Conservation (phyloP, 176 grass and related monocot species). For the Carex kokanica region DNA sequence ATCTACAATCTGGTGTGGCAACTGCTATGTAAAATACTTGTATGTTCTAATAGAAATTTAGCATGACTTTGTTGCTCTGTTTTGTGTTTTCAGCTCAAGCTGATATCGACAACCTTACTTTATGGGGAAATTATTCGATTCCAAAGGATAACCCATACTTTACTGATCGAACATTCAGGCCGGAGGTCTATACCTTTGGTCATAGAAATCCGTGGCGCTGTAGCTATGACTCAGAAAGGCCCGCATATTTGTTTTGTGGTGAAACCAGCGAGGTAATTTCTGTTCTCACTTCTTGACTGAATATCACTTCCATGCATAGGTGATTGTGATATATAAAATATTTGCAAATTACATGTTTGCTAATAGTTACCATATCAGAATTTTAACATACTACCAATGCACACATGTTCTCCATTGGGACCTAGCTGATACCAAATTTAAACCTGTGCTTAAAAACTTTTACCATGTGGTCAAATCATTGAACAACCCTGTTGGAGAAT, state of each 20-base stretch:
- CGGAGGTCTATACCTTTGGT: conserved; percentile 72
- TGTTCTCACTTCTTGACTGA: not conserved
- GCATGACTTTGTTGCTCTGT: not conserved
- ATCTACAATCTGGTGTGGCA: not conserved
- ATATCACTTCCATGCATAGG: not conserved
- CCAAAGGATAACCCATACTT: conserved; percentile 71
- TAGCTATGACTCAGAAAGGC: conserved; percentile 66
- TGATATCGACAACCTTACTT: conserved; percentile 38
- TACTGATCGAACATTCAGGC: conserved; percentile 40
- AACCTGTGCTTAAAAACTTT: not conserved
- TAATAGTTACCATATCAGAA: not conserved
- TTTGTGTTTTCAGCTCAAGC: not conserved
- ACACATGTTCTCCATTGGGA: not conserved
- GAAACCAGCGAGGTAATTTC: conserved; percentile 56
- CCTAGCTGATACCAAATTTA: not conserved
- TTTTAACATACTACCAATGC: not conserved
- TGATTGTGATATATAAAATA: not conserved
- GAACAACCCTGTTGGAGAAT: not conserved
- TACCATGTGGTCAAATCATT: not conserved
- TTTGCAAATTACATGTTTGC: not conserved
- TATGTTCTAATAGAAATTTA: not conserved
- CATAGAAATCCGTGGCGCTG: conserved; percentile 78
- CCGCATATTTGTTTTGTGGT: conserved; percentile 64
- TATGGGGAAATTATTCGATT: conserved; percentile 71
- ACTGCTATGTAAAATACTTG: not conserved